Conservation (phyloP, 768 basidiomycete genomes). For the Boletus subparvulus region DNA sequence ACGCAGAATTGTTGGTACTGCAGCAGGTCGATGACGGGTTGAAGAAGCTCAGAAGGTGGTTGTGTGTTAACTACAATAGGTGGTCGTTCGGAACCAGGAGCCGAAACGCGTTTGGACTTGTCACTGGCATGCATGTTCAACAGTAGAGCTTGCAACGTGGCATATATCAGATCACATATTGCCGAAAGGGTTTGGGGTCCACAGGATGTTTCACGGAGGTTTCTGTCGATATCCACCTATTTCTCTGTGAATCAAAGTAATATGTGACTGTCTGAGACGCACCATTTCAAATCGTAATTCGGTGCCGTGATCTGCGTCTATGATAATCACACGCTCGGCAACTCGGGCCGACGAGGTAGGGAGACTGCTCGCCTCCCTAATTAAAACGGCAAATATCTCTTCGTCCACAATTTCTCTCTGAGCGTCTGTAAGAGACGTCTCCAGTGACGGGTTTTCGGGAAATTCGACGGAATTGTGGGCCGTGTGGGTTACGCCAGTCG, state of each 20-base stretch:
- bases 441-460: conserved; percentile 40
- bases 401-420: conserved; percentile 77
- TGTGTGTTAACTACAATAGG: conserved; percentile 9
- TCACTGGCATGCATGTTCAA: conserved; percentile 55
- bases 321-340: conserved; percentile 71
- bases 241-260: conserved; percentile 3
- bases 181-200: conserved; percentile 23
- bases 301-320: conserved; percentile 71
- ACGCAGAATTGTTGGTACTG: conserved; percentile 78
- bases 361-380: conserved; percentile 72
- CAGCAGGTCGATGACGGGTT: conserved; percentile 73
- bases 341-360: conserved; percentile 77
- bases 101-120: conserved; percentile 43
- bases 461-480: conserved; percentile 39
- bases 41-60: conserved; percentile 53
- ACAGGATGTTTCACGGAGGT: conserved; percentile 9
- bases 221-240: conserved; percentile 37
- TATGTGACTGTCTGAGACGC: conserved; percentile 21
- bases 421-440: conserved; percentile 52
- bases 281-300: conserved; percentile 77
- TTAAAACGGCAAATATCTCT: conserved; percentile 74
- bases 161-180: conserved; percentile 69
- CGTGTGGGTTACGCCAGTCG: conserved; percentile 32
- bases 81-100: conserved; percentile 29
- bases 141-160: conserved; percentile 61